Base-by-base conservation (phyloP, 345 rosid genomes). In the Euclidium syriacum region DNA sequence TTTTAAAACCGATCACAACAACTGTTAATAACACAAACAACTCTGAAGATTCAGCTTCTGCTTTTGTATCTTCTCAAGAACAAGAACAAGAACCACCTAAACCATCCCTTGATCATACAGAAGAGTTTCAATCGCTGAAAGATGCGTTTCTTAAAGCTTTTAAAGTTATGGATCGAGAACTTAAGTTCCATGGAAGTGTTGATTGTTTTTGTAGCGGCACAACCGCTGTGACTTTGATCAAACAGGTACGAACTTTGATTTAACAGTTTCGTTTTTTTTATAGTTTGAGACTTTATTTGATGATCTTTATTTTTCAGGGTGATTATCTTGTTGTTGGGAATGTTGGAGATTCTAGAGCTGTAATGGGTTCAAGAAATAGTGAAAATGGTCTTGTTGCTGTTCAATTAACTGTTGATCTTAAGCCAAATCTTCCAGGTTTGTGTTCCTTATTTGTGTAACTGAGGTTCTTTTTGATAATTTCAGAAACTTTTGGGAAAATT, bases 201-300 rank as follows among this genome's bases (percentile, higher is more conserved):
- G 95, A 95, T 67, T 86, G 96, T 75, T 90, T 74, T 79, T 95
- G 99, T 72, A 95, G 99, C 66, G 99, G 99, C 48, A 90, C 99
- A 34, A 95, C 99, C 1, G 99, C 99, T 10, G 99, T 95, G 34
- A 85, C 99, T 41, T 56, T 95, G 75, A 68, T 95, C 75, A 95
- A 88, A 76, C 99, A 83, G 92, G 99, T 94, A n/a, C n/a, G n/a
- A n/a, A n/a, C n/a, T n/a, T n/a, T n/a, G n/a, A n/a, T n/a, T n/a
- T n/a, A n/a, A n/a, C n/a, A n/a, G n/a, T n/a, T n/a, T n/a, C n/a
- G n/a, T n/a, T n/a, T n/a, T n/a, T n/a, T n/a, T n/a, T n/a, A n/a
- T n/a, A n/a, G 24, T 32, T 43, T 54, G 25, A 56, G 15, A 7
- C 4, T 27, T 59, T 30, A 9, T 25, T 20, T 42, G 23, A 26